Evolutionary conservation across 495 filamentous ascomycete genomes (phyloP).

Genomic region (Xylaria scruposa): DNA sequence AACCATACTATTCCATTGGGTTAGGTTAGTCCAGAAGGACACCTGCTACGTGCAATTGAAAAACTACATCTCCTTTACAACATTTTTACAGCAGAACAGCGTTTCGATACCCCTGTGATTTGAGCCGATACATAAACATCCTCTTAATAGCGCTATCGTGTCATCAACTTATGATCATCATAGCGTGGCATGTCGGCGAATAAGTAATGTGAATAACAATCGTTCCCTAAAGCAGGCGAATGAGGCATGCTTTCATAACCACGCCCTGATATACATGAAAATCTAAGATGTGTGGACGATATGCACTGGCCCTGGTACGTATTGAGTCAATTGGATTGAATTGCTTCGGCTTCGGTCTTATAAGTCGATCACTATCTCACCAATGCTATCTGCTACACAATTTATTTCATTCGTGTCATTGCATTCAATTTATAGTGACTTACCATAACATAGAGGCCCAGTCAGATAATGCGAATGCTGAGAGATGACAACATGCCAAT

Average conservation of each 20-base stretch:
- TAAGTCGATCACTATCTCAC: not conserved
- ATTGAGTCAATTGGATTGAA: not conserved
- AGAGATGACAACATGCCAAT: constrained; percentile 77
- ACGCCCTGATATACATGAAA: not conserved
- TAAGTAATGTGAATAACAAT: not conserved
- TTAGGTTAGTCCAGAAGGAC: not conserved
- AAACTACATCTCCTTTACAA: not conserved
- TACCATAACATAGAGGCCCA: constrained; percentile 58
- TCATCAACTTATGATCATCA: not conserved
- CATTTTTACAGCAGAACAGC: not conserved
- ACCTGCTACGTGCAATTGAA: not conserved
- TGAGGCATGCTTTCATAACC: not conserved
- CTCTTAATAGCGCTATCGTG: not conserved
- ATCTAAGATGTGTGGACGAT: constrained; percentile 79
- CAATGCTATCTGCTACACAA: not conserved
- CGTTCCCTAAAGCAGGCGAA: not conserved
- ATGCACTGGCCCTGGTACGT: constrained; percentile 79
- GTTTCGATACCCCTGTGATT: not conserved
- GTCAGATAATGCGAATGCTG: constrained; percentile 71
- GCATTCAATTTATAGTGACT: constrained; percentile 25
- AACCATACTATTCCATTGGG: not conserved
- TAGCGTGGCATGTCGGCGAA: not conserved
- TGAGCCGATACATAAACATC: not conserved
- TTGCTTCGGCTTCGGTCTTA: not conserved
- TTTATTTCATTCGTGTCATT: too few species aligned